These are phyloP conservation scores for Fragaria vesca DNA, from an alignment of 306 rosid genomes.

Conservation along the genomic window DNA sequence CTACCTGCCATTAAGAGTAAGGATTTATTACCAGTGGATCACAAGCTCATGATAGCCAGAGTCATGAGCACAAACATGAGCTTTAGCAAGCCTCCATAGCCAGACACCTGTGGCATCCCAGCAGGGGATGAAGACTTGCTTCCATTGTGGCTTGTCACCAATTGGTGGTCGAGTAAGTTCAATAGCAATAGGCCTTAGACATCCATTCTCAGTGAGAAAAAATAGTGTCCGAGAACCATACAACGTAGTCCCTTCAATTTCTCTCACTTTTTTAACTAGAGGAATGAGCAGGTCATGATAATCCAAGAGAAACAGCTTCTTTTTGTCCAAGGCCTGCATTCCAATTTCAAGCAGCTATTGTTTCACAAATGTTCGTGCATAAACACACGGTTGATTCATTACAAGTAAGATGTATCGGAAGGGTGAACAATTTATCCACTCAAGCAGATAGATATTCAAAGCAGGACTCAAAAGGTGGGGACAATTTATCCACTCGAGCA, in stretches of 20 bases:
- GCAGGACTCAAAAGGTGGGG: not conserved
- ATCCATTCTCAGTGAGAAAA: slow-evolving; percentile 33
- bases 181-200: slow-evolving; percentile 32
- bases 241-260: slow-evolving; percentile 30
- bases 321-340: slow-evolving; percentile 33
- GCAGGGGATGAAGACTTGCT: slow-evolving; percentile 32
- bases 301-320: slow-evolving; percentile 33
- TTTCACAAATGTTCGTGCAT: not conserved
- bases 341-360: not conserved
- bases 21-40: slow-evolving; percentile 26
- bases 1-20: not conserved
- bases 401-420: not conserved
- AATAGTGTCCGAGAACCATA: slow-evolving; percentile 39
- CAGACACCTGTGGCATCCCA: slow-evolving; percentile 34
- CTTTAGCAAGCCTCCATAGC: slow-evolving; percentile 42
- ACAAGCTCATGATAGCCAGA: slow-evolving; percentile 41
- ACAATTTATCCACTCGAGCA: no score
- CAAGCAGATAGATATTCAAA: not conserved
- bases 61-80: slow-evolving; percentile 40
- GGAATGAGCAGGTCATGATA: slow-evolving; percentile 38
- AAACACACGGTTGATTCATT: not conserved
- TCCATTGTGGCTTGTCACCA: slow-evolving; percentile 31
- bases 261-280: slow-evolving; percentile 35
- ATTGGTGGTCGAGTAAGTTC: slow-evolving; percentile 37
- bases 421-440: not conserved